Conservation (phyloP, 106 monocot genomes). For the Acorus gramineus region DNA sequence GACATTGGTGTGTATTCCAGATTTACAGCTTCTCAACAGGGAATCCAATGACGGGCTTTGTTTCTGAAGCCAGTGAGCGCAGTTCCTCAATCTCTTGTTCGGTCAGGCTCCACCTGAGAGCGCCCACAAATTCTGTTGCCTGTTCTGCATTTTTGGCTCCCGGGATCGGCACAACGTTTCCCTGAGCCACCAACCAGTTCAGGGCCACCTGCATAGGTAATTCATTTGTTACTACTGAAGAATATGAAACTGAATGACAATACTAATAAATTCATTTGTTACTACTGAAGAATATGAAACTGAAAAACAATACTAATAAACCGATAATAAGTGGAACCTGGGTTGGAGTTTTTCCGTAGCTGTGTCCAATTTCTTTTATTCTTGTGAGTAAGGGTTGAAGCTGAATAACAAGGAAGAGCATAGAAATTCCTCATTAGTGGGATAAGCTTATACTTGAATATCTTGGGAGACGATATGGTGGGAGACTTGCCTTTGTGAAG, state of each 20-base stretch:
- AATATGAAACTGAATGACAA: too few relatives aligned
- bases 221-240: too few relatives aligned
- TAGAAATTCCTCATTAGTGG: not conserved
- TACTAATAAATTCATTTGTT: too few relatives aligned
- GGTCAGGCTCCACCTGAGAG: constrained; percentile 57
- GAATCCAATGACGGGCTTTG: constrained; percentile 40
- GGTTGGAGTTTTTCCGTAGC: constrained; percentile 66
- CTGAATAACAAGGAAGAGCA: constrained; percentile 18
- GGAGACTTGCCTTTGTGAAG: constrained; percentile 50
- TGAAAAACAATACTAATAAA: not conserved
- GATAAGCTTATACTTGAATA: not conserved
- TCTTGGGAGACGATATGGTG: not conserved
- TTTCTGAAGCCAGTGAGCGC: constrained; percentile 33
- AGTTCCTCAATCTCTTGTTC: constrained; percentile 53
- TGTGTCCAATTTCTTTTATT: constrained; percentile 72
- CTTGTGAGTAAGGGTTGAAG: constrained; percentile 66
- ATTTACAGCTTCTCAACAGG: constrained; percentile 11
- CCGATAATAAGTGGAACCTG: constrained; percentile 37
- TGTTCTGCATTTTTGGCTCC: constrained; percentile 67
- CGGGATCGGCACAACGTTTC: constrained; percentile 62
- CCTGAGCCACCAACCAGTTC: constrained; percentile 64
- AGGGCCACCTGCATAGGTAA: constrained; percentile 37
- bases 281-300: too few relatives aligned
- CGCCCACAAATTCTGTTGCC: constrained; percentile 51
- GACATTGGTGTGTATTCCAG: too few relatives aligned